These are phyloP conservation scores for Glomus cerebriforme DNA, from an alignment of 192 early-diverging fungal genomes.

Conservation along the genomic window DNA sequence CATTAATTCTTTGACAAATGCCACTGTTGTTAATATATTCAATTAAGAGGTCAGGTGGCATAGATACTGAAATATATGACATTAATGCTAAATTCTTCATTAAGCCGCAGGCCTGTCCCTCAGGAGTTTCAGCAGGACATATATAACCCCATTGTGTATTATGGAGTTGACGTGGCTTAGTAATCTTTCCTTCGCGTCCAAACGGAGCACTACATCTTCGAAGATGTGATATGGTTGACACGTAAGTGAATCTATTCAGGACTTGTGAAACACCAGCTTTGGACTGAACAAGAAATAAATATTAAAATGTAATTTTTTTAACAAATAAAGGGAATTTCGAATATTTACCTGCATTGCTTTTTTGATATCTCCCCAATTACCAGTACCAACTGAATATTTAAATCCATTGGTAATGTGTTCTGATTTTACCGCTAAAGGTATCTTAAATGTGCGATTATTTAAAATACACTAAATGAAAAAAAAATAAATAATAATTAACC, in stretches of 20 bases:
- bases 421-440: constrained; percentile 76
- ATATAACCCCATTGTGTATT: constrained; percentile 99
- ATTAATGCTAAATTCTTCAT: constrained; percentile 99
- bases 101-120: constrained; percentile 98
- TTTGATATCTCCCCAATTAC: constrained; percentile 99
- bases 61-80: constrained; percentile 92
- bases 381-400: constrained; percentile 94
- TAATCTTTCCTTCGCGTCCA: constrained; percentile 95
- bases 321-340: not conserved
- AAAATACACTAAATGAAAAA: constrained; percentile 71
- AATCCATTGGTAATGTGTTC: constrained; percentile 91
- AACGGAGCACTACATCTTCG: constrained; percentile 98
- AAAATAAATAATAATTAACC: not conserved
- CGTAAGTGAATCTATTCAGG: constrained; percentile 97
- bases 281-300: constrained; percentile 34
- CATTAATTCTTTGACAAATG: constrained; percentile 75
- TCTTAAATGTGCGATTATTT: constrained; percentile 81
- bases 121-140: constrained; percentile 98
- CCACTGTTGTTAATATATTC: constrained; percentile 89
- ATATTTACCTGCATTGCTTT: constrained; percentile 75
- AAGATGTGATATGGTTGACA: constrained; percentile 96
- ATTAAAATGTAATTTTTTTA: not conserved
- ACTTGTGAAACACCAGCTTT: constrained; percentile 97
- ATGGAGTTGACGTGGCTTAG: constrained; percentile 98
- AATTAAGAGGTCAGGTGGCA: constrained; percentile 71